Conservation (phyloP, 2,329 filamentous ascomycete species). For the Fusarium solani-melongenae region DNA sequence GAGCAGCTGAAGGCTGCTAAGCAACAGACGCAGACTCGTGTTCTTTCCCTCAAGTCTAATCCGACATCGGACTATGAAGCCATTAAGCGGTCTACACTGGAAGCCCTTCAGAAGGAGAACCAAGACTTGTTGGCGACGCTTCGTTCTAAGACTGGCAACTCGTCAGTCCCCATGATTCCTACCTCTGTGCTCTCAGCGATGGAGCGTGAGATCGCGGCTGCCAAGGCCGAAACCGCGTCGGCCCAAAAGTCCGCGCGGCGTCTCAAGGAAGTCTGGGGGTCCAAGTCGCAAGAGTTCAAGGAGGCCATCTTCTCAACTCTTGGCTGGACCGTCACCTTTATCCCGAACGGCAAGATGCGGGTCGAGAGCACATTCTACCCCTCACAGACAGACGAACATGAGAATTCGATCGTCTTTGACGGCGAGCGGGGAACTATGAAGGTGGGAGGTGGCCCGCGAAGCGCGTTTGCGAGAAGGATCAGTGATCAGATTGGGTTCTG, state of each 20-base stretch:
- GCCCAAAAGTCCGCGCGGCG: constrained; percentile 86
- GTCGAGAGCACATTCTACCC: constrained; percentile 89
- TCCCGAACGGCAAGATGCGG: constrained; percentile 95
- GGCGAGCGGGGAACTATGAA: constrained; percentile 98
- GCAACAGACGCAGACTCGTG: constrained; percentile 78
- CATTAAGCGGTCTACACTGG: constrained; percentile 83
- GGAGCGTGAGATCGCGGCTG: constrained; percentile 79
- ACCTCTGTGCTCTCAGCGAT: constrained; percentile 79
- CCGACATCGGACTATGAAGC: constrained; percentile 88
- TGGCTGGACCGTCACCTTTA: constrained; percentile 94
- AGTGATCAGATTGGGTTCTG: constrained; percentile 91
- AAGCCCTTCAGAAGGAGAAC: constrained; percentile 85
- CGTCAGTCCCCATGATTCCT: constrained; percentile 75
- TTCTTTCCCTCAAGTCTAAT: constrained; percentile 90
- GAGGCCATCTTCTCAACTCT: constrained; percentile 92
- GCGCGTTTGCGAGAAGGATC: constrained; percentile 87
- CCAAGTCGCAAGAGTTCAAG: constrained; percentile 93
- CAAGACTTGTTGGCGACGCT: constrained; percentile 82
- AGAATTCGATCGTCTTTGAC: constrained; percentile 85
- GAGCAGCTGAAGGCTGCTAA: constrained; percentile 77
- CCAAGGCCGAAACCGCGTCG: constrained; percentile 74
- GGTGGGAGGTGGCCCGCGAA: constrained; percentile 88
- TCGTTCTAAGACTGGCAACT: constrained; percentile 53
- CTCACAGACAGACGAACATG: constrained; percentile 73
- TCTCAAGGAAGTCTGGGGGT: constrained; percentile 91